Conservation (phyloP, 1,284 basidiomycete genomes). For the Mycena citricolor region DNA sequence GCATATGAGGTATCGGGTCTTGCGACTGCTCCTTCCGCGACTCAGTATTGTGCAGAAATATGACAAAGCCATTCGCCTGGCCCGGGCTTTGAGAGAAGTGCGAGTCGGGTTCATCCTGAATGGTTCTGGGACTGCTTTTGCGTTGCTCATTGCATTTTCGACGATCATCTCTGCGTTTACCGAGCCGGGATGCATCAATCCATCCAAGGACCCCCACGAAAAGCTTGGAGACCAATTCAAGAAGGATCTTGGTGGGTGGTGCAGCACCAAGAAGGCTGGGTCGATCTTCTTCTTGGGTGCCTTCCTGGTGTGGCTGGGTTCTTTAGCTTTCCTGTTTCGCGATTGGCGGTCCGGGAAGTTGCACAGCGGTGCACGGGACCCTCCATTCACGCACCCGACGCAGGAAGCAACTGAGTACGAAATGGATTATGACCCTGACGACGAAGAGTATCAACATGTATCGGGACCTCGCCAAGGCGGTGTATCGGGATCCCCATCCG, state of each 20-base stretch:
- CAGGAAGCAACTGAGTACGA: constrained; percentile 43
- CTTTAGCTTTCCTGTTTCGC: constrained; percentile 58
- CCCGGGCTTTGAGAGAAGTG: constrained; percentile 76
- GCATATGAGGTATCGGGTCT: constrained; percentile 60
- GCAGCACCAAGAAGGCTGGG: constrained; percentile 85
- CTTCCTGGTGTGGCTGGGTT: constrained; percentile 68
- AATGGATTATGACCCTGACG: constrained; percentile 52
- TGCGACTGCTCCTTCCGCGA: background rate
- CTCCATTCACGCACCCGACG: constrained; percentile 61
- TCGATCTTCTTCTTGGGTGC: constrained; percentile 87
- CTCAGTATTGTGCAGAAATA: constrained; percentile 49
- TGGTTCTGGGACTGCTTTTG: constrained; percentile 60
- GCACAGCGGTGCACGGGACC: constrained; percentile 54
- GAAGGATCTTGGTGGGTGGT: constrained; percentile 74
- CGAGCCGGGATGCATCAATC: constrained; percentile 81
- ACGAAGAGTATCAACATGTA: constrained; percentile 49
- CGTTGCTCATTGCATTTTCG: constrained; percentile 74
- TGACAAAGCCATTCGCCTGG: constrained; percentile 72
- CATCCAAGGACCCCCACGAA: constrained; percentile 68
- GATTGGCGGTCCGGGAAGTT: constrained; percentile 75
- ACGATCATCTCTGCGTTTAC: constrained; percentile 77
- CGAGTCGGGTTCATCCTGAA: constrained; percentile 82
- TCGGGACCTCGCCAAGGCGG: constrained; percentile 35
- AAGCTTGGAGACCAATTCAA: constrained; percentile 68
- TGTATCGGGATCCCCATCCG: constrained; percentile 22